phyloP scores from a whole-genome alignment of 805 yeast genomes.

The Lachancea quebecensis region DNA sequence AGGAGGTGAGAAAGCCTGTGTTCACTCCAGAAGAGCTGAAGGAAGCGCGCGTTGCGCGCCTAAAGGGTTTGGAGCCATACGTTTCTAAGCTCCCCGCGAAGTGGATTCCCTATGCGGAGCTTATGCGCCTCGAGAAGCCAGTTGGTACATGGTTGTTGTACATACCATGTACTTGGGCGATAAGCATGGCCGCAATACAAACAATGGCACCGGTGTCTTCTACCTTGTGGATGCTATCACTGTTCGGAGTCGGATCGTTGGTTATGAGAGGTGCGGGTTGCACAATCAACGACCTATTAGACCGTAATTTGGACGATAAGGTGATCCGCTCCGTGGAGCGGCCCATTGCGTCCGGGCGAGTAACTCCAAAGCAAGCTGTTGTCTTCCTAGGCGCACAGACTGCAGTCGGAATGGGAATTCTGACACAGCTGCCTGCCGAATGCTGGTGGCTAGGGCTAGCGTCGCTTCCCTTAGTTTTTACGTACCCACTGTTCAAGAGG shows the following conservation, averaged over 20 bases:
- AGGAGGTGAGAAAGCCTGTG: not conserved
- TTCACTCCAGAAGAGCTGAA: slow-evolving; percentile 27
- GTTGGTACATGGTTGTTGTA: slow-evolving; percentile 85
- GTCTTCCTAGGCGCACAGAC: slow-evolving; percentile 69
- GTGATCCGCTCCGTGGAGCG: slow-evolving; percentile 85
- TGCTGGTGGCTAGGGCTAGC: slow-evolving; percentile 80
- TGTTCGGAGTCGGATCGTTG: slow-evolving; percentile 79
- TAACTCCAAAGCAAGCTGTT: slow-evolving; percentile 61
- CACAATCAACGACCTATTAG: slow-evolving; percentile 85
- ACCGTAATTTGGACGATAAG: slow-evolving; percentile 71
- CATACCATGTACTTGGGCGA: slow-evolving; percentile 89
- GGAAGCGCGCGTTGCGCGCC: slow-evolving; percentile 44
- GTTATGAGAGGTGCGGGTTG: slow-evolving; percentile 98
- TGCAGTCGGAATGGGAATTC: slow-evolving; percentile 61
- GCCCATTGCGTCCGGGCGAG: slow-evolving; percentile 89
- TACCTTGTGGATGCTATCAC: slow-evolving; percentile 52
- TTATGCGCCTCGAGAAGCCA: slow-evolving; percentile 89
- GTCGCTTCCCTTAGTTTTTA: slow-evolving; percentile 69
- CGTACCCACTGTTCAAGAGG: slow-evolving; percentile 90
- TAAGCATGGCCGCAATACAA: slow-evolving; percentile 78
- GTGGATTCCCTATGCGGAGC: slow-evolving; percentile 84
- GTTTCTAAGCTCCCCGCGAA: slow-evolving; percentile 60
- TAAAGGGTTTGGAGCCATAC: slow-evolving; percentile 42
- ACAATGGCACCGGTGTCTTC: slow-evolving; percentile 61
- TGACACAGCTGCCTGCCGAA: slow-evolving; percentile 66